phyloP scores from a whole-genome alignment of 768 basidiomycete genomes.

The Pulveroboletus sp. region DNA sequence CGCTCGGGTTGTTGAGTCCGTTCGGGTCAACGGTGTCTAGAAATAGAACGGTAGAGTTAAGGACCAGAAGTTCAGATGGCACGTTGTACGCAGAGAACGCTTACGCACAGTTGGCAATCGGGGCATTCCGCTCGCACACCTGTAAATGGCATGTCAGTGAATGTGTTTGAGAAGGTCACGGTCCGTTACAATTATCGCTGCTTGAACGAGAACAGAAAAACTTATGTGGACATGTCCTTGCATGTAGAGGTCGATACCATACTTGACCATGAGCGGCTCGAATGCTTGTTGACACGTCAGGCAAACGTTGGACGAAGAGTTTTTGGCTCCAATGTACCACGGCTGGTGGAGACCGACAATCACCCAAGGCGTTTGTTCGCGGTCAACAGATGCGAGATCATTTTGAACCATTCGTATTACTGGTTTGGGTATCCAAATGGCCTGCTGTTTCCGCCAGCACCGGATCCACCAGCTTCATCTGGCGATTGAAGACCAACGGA shows the following conservation, averaged over 20 bases:
- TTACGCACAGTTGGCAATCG: conserved; percentile 24
- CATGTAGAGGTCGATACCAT: too few relatives aligned
- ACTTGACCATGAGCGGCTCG: too few relatives aligned
- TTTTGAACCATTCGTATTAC: conserved; percentile 26
- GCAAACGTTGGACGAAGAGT: conserved; percentile 10
- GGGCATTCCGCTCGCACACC: conserved; percentile 25
- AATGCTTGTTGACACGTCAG: too few relatives aligned
- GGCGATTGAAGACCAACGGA: conserved; percentile 24
- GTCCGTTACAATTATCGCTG: too few relatives aligned
- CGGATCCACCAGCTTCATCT: conserved; percentile 17
- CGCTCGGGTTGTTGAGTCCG: conserved; percentile 22
- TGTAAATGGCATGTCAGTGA: too few relatives aligned
- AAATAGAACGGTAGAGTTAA: neutral
- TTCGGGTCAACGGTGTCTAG: conserved; percentile 19
- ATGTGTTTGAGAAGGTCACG: too few relatives aligned
- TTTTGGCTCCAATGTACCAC: conserved; percentile 19
- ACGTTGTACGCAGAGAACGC: too few relatives aligned
- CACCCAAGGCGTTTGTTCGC: too few relatives aligned
- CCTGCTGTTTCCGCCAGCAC: conserved; percentile 20
- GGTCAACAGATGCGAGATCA: conserved; percentile 21
- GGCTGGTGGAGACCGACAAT: too few relatives aligned
- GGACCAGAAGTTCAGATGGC: neutral
- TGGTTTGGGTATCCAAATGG: too few relatives aligned
- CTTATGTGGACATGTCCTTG: too few relatives aligned
- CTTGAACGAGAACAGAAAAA: too few relatives aligned